Conservation (phyloP, 202 grass and related monocot species). For the Digitaria exilis region DNA sequence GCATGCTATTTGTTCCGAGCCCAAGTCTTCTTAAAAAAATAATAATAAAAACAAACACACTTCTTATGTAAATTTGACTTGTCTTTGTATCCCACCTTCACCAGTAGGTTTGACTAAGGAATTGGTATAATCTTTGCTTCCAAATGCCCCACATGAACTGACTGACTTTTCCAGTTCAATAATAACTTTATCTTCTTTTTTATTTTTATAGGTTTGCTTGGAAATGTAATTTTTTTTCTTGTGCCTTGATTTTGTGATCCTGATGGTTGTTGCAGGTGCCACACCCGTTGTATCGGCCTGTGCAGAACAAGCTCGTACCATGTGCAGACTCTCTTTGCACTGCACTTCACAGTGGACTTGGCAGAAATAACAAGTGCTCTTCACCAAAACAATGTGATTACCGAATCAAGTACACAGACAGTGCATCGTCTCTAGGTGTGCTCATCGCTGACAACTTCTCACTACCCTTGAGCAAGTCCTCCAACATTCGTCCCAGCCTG, state of each 20-base stretch:
- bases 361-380: constrained; percentile 40
- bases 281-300: constrained; percentile 63
- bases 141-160: background rate
- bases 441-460: constrained; percentile 65
- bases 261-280: constrained; percentile 61
- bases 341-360: constrained; percentile 33
- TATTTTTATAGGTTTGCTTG: background rate
- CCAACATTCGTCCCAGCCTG: constrained; percentile 50
- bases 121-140: background rate
- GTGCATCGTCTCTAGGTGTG: constrained; percentile 66
- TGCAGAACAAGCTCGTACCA: constrained; percentile 52
- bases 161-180: background rate
- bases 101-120: background rate
- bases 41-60: background rate
- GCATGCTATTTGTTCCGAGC: background rate
- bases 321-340: constrained; percentile 65
- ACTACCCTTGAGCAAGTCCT: constrained; percentile 57
- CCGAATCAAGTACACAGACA: constrained; percentile 71
- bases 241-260: constrained; percentile 21
- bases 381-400: constrained; percentile 74
- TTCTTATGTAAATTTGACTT: background rate
- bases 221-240: background rate
- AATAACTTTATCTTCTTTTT: background rate
- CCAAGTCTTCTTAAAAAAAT: background rate
- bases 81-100: background rate